Conservation (phyloP, 1,139 yeast genomes). For the Tardiomyces depauwii region DNA sequence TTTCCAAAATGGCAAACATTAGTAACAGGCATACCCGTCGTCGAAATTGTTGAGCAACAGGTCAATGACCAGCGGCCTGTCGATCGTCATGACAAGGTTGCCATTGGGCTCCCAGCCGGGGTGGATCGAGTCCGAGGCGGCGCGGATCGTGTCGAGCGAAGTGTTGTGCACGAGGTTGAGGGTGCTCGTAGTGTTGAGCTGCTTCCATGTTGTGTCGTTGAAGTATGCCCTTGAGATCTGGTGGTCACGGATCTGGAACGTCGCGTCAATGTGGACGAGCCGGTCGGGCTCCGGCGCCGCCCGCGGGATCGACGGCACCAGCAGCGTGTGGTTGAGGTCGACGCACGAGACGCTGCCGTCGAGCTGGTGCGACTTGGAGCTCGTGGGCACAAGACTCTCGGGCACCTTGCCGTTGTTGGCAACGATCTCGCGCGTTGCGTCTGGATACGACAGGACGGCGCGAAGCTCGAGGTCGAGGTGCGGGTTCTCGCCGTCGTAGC, state of each 20-base stretch:
- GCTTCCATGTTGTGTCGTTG: slow-evolving; percentile 38
- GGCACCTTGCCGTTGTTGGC: slow-evolving; percentile 8
- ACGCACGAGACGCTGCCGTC: slow-evolving; percentile 27
- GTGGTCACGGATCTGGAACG: slow-evolving; percentile 37
- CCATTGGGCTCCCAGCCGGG: slow-evolving; percentile 18
- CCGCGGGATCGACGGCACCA: slow-evolving; percentile 20
- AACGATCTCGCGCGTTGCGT: slow-evolving; percentile 7
- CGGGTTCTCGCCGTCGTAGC: slow-evolving; percentile 27
- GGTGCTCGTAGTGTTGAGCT: slow-evolving; percentile 36
- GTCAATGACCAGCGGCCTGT: slow-evolving; percentile 50
- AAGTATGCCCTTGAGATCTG: slow-evolving; percentile 38
- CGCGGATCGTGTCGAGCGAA: slow-evolving; percentile 31
- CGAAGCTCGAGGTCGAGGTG: slow-evolving; percentile 27
- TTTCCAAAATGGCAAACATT: too few relatives aligned
- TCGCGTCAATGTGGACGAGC: slow-evolving; percentile 18
- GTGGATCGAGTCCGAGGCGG: slow-evolving; percentile 46
- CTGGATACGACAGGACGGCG: slow-evolving; percentile 27
- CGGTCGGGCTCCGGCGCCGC: slow-evolving; percentile 17
- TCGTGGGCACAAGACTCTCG: slow-evolving; percentile 5
- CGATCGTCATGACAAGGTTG: slow-evolving; percentile 27
- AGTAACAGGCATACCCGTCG: slow-evolving; percentile 39
- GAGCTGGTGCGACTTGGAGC: slow-evolving; percentile 15
- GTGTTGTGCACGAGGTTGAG: slow-evolving; percentile 28
- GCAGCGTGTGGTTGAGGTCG: slow-evolving; percentile 22
- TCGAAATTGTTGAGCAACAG: slow-evolving; percentile 63